Evolutionary conservation across 1,284 basidiomycete genomes (phyloP).

Genomic region (Cryptococcus neoformans): DNA sequence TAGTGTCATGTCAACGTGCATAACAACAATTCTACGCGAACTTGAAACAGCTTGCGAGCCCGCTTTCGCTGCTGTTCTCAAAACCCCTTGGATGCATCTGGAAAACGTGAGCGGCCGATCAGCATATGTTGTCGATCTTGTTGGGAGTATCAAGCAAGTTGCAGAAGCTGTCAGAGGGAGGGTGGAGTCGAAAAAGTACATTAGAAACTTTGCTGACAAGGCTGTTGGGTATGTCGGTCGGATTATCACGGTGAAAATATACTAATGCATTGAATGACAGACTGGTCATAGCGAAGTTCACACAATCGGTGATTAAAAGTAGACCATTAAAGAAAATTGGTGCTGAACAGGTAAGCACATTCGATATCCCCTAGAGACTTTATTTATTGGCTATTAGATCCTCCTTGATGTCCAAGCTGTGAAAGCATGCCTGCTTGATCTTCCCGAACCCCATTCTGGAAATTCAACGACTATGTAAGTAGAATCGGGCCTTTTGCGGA

Average conservation of each 20-base stretch:
- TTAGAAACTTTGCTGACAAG: slow-evolving; percentile 88
- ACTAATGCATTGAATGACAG: slow-evolving; percentile 50
- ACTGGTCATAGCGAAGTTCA: slow-evolving; percentile 76
- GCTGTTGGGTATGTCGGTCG: slow-evolving; percentile 63
- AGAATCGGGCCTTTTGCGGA: neutral
- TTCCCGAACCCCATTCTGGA: slow-evolving; percentile 57
- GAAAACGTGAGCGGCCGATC: slow-evolving; percentile 84
- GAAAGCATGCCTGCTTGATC: slow-evolving; percentile 74
- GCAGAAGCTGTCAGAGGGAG: slow-evolving; percentile 49
- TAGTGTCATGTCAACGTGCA: slow-evolving; percentile 73
- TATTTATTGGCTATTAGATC: slow-evolving; percentile 55
- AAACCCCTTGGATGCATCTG: slow-evolving; percentile 68
- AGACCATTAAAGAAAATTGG: slow-evolving; percentile 84
- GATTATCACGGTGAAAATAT: slow-evolving; percentile 5
- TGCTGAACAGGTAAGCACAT: slow-evolving; percentile 73
- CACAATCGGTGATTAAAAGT: slow-evolving; percentile 78
- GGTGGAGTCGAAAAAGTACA: slow-evolving; percentile 88
- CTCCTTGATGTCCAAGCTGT: slow-evolving; percentile 86
- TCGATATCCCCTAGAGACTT: neutral
- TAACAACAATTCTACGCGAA: slow-evolving; percentile 72
- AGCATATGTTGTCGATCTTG: slow-evolving; percentile 71
- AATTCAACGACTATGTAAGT: slow-evolving; percentile 30
- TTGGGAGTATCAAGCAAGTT: slow-evolving; percentile 79
- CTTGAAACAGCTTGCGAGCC: slow-evolving; percentile 76
- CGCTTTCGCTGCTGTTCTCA: slow-evolving; percentile 67